phyloP scores from a whole-genome alignment of 2,329 filamentous ascomycete genomes.

The Zalaria sp. region DNA sequence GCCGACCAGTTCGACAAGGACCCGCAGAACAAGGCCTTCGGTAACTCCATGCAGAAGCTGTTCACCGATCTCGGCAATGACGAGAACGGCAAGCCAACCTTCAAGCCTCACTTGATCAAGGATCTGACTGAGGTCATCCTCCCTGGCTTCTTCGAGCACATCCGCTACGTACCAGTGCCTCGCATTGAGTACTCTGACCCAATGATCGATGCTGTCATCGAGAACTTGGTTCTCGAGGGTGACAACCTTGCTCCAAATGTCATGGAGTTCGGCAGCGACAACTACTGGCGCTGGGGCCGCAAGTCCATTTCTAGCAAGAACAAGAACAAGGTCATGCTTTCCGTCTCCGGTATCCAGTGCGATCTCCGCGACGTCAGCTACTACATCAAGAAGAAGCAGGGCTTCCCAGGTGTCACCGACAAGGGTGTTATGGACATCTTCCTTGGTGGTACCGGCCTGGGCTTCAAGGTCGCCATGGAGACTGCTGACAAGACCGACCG shows the following conservation, averaged over 20 bases:
- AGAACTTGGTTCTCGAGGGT: constrained; percentile 89
- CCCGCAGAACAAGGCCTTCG: constrained; percentile 71
- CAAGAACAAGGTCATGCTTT: constrained; percentile 73
- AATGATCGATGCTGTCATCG: constrained; percentile 74
- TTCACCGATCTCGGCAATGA: constrained; percentile 87
- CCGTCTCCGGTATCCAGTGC: constrained; percentile 81
- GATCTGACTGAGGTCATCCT: constrained; percentile 80
- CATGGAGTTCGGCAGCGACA: constrained; percentile 76
- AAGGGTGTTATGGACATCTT: constrained; percentile 79
- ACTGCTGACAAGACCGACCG: constrained; percentile 62
- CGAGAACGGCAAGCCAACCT: constrained; percentile 65
- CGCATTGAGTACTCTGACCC: constrained; percentile 85
- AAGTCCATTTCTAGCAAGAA: constrained; percentile 72
- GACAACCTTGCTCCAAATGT: constrained; percentile 95
- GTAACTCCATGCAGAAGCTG: constrained; percentile 60
- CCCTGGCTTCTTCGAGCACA: constrained; percentile 65
- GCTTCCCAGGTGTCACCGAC: constrained; percentile 79
- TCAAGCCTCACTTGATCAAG: constrained; percentile 88
- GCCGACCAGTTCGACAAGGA: constrained; percentile 82
- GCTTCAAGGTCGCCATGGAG: constrained; percentile 81
- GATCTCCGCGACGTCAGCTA: constrained; percentile 81
- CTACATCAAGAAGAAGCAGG: constrained; percentile 88
- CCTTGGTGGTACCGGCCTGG: constrained; percentile 74
- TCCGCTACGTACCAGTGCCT: constrained; percentile 83
- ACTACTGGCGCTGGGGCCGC: constrained; percentile 89